Base-by-base conservation (phyloP, 179 eudicot species). In the Beta macrorhiza region DNA sequence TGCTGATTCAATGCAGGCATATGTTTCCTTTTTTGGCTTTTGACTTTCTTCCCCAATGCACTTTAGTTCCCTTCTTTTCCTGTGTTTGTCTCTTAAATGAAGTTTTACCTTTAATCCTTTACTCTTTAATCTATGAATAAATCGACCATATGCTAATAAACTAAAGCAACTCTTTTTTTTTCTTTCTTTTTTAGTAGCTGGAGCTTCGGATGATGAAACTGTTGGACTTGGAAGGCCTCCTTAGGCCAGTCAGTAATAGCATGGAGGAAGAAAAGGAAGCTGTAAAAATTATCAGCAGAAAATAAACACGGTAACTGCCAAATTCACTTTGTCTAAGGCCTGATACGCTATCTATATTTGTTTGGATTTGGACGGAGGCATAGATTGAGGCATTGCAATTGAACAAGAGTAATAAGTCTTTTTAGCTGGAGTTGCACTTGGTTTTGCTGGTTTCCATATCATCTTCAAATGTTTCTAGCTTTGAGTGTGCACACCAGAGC, bases 351-450 rank as follows among this genome's bases (percentile, higher is more conserved):
- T 42, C 42, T n/a, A 68, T 62, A 58, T 53, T 0, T 6, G 7
- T 70, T 63, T 56, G 72, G 78, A 79, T 67, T 49, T 25, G 32
- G 69, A 73, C 79, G 10, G 71, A 16, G 69, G 62, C 64, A 14
- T 74, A 67, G 56, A 37, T 61, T 69, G 51, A 80, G 56, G 78
- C 67, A 10, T 22, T 62, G 70, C 72, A 79, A 84, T 68, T 62
- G 87, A 63, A 62, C 25, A 73, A 79, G 72, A 78, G 74, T 78
- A 59, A 55, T 25, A 62, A 52, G 67, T 79, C 84, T 82, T 88
- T 87, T 64, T 87, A 88, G 91, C 90, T 82, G 91, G 86, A 81
- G 81, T 17, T 79, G 87, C 87, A 88, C 91, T 88, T 82, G 51
- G 58, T 61, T 47, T 49, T 83, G 25, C 78, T 68, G 79, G 79